phyloP scores from a whole-genome alignment of 345 rosid genomes.

The Eucalyptus melliodora region DNA sequence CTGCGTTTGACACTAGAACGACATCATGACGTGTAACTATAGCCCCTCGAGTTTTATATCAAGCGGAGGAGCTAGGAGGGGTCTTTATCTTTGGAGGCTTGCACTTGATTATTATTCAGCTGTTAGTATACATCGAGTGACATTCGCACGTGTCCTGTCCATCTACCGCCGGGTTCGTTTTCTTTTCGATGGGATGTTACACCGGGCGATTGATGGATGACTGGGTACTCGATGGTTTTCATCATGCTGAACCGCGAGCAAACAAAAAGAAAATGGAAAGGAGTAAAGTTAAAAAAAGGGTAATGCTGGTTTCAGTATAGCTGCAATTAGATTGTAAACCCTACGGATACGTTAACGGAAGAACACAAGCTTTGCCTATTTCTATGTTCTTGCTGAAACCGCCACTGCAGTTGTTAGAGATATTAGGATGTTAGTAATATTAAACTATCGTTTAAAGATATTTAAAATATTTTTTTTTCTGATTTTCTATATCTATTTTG shows the following conservation, averaged over 20 bases:
- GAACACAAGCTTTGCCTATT: not conserved
- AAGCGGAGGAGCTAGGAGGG: not conserved
- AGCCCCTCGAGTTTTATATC: not conserved
- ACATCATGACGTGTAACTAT: not conserved
- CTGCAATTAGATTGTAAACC: not conserved
- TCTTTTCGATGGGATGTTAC: not conserved
- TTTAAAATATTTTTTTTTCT: no score
- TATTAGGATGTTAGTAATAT: no score
- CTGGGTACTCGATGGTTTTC: not conserved
- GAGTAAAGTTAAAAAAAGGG: not conserved
- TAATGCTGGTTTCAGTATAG: not conserved
- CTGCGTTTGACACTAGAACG: not conserved
- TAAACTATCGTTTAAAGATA: no score
- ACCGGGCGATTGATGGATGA: not conserved
- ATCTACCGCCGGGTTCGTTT: not conserved
- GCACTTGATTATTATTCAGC: not conserved
- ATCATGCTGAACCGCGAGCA: not conserved
- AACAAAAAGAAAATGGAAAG: not conserved
- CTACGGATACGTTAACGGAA: not conserved
- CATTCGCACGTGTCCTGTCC: not conserved
- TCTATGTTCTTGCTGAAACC: not conserved
- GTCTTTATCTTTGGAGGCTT: not conserved
- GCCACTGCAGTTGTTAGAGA: not conserved
- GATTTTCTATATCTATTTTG: no score
- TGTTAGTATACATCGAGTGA: not conserved